These are phyloP conservation scores for Aspergillus nomiae DNA, from an alignment of 2,329 filamentous ascomycete genomes.

Conservation along the genomic window DNA sequence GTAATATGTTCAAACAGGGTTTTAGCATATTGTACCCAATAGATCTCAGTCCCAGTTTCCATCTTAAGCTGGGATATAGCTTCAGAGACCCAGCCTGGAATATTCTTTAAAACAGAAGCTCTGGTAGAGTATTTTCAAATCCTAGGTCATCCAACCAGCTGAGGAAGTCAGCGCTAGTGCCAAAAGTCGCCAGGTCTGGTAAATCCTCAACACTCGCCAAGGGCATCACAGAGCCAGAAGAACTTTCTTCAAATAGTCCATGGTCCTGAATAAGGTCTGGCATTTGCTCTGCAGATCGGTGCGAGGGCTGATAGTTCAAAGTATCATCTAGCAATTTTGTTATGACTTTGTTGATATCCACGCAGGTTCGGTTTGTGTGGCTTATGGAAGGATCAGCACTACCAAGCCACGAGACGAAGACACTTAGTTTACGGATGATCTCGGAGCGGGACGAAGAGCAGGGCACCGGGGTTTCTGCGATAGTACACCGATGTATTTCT, in stretches of 20 bases:
- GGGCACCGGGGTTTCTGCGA: slow-evolving; percentile 19
- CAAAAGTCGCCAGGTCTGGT: neutral
- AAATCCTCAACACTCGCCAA: neutral
- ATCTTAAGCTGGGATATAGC: neutral
- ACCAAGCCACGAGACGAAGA: slow-evolving; percentile 25
- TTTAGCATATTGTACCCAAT: neutral
- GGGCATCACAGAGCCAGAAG: neutral
- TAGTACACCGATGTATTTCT: slow-evolving; percentile 24
- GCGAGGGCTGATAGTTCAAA: slow-evolving; percentile 14
- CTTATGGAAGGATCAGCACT: slow-evolving; percentile 9
- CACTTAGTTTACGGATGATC: slow-evolving; percentile 27
- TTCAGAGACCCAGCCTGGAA: neutral
- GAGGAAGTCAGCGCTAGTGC: slow-evolving; percentile 6
- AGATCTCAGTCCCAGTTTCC: too few species aligned
- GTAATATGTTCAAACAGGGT: neutral
- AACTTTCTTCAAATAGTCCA: neutral
- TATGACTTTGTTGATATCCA: slow-evolving; percentile 23
- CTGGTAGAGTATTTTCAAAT: slow-evolving; percentile 1
- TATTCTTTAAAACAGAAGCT: neutral
- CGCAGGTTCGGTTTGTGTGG: slow-evolving; percentile 13
- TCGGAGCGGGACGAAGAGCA: slow-evolving; percentile 23
- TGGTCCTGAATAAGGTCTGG: slow-evolving; percentile 13
- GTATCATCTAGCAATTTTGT: slow-evolving; percentile 23
- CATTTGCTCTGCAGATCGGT: neutral
- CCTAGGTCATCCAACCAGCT: slow-evolving; percentile 11